phyloP scores from a whole-genome alignment of 495 filamentous ascomycete genomes.

The Xylaria acuta region DNA sequence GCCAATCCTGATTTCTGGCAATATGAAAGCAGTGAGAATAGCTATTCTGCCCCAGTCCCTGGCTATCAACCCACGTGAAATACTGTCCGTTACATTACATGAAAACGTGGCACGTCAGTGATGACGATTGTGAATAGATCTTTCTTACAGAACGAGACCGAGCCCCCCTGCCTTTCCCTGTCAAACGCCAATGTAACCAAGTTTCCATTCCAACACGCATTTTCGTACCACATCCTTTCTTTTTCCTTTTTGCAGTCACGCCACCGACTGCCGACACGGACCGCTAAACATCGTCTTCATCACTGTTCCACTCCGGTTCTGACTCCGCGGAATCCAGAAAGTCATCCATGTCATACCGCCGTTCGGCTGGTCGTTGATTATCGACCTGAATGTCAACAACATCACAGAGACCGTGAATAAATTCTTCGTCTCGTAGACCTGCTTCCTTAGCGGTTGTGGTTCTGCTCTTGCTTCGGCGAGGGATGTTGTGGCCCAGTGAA shows the following conservation, averaged over 20 bases:
- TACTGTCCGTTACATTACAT: conserved; percentile 13
- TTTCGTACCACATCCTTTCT: background rate
- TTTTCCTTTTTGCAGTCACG: background rate
- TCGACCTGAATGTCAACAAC: conserved; percentile 81
- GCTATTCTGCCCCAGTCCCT: conserved; percentile 9
- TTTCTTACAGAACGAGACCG: background rate
- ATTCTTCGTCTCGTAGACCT: conserved; percentile 31
- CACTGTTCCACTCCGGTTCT: conserved; percentile 78
- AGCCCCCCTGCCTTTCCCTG: background rate
- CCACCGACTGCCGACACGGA: background rate
- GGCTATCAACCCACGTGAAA: conserved; percentile 21
- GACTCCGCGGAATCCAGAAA: conserved; percentile 75
- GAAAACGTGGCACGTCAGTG: conserved; percentile 23
- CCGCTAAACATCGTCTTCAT: conserved; percentile 43
- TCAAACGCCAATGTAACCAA: conserved; percentile 17
- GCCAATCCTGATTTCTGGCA: background rate
- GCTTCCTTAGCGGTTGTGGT: conserved; percentile 23
- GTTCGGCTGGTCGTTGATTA: conserved; percentile 77
- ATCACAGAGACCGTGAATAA: conserved; percentile 79
- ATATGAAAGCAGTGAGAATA: conserved; percentile 8
- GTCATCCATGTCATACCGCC: conserved; percentile 75
- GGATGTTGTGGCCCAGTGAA: conserved; percentile 24
- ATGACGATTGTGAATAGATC: conserved; percentile 18
- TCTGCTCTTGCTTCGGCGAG: conserved; percentile 23
- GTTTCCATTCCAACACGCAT: background rate